Percentiles rank a stretch among this genome's conserved stretches.
These are phyloP conservation scores for Intubia oerlemansii DNA, from an alignment of 2,329 filamentous ascomycete species.

Conservation along the genomic window DNA sequence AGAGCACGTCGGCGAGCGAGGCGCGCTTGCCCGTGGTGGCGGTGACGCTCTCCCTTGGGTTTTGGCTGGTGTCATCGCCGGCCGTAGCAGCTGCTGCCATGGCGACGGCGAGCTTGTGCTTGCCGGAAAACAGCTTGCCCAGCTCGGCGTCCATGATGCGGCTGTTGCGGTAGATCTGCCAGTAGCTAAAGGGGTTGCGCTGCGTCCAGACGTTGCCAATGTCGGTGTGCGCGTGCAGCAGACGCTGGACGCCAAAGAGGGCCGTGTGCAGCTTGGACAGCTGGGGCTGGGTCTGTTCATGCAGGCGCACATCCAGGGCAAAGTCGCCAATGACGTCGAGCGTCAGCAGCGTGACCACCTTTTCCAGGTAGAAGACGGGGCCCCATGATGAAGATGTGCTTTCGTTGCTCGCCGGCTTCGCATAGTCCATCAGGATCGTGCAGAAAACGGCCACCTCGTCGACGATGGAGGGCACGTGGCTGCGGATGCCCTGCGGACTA, in stretches of 20 bases:
- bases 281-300: conserved; percentile 4
- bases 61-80: too few relatives aligned
- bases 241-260: conserved; percentile 4
- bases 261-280: conserved; percentile 3
- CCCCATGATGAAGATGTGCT: too few relatives aligned
- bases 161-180: conserved; percentile 14
- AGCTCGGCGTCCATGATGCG: conserved; percentile 12
- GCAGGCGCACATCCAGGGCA: conserved; percentile 4
- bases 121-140: conserved; percentile 9
- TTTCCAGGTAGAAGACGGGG: conserved; percentile 10
- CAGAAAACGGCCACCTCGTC: conserved; percentile 12
- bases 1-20: conserved; percentile 11
- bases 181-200: conserved; percentile 12
- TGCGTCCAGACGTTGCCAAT: conserved; percentile 7
- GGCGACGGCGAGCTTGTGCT: conserved; percentile 7
- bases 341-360: conserved; percentile 7
- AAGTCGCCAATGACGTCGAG: conserved; percentile 11
- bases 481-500: conserved; percentile 14
- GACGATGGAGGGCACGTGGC: conserved; percentile 13
- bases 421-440: conserved; percentile 9
- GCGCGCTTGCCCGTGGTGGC: neutral
- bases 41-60: too few relatives aligned
- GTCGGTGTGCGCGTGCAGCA: conserved; percentile 3
- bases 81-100: conserved; percentile 1
- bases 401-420: conserved; percentile 7